Conservation (phyloP, 2,329 filamentous ascomycete species). For the Chaetoscypha palmicola region DNA sequence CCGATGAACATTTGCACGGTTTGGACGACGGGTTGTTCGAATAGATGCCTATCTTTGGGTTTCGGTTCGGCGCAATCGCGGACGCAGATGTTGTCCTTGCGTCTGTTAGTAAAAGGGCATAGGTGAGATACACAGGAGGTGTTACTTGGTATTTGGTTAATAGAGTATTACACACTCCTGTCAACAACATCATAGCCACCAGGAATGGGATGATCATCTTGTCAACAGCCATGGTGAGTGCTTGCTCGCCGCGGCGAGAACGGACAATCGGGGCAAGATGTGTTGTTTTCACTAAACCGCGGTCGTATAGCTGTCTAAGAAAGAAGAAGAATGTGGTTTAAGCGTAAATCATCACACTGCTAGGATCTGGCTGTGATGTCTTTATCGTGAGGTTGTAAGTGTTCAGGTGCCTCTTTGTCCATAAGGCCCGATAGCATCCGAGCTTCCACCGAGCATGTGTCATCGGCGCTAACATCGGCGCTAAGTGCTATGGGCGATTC, state of each 20-base stretch:
- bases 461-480: too few relatives aligned
- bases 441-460: background rate
- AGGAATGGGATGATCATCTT: constrained; percentile 72
- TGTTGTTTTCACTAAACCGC: background rate
- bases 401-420: constrained; percentile 1
- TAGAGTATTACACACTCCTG: constrained; percentile 93
- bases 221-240: constrained; percentile 52
- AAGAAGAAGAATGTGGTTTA: background rate
- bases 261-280: background rate
- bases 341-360: too few relatives aligned
- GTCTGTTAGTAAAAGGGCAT: constrained; percentile 4
- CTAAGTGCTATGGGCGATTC: too few relatives aligned
- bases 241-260: constrained; percentile 4
- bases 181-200: constrained; percentile 93
- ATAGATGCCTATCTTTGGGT: constrained; percentile 59
- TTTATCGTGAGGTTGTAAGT: background rate
- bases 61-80: constrained; percentile 72
- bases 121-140: constrained; percentile 9
- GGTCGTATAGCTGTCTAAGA: background rate
- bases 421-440: background rate
- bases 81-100: constrained; percentile 91
- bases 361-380: too few relatives aligned
- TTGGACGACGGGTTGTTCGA: constrained; percentile 94
- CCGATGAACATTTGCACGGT: constrained; percentile 98
- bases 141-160: constrained; percentile 90